phyloP scores from a whole-genome alignment of 1,139 yeast species.

The Blastobotrys elegans region DNA sequence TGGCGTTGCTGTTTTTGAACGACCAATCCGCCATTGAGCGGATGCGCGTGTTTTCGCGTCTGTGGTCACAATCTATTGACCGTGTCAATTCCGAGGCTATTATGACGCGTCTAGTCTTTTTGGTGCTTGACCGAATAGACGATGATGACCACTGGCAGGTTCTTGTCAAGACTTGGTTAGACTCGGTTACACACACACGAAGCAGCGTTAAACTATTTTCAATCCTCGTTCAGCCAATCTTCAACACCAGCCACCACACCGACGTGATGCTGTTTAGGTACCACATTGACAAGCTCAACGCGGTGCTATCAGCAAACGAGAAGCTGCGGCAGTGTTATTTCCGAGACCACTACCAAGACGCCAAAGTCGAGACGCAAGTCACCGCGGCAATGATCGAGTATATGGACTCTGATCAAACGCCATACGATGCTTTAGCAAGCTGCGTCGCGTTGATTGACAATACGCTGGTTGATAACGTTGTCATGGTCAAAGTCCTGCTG shows the following conservation, averaged over 20 bases:
- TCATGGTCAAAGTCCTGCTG: slow-evolving; percentile 7
- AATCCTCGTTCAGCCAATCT: slow-evolving; percentile 48
- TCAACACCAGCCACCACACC: slow-evolving; percentile 34
- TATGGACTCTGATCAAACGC: background rate
- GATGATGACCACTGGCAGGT: slow-evolving; percentile 33
- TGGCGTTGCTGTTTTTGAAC: slow-evolving; percentile 32
- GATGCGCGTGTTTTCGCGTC: slow-evolving; percentile 32
- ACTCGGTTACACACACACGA: slow-evolving; percentile 48
- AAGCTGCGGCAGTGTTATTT: slow-evolving; percentile 25
- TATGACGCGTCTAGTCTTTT: slow-evolving; percentile 59
- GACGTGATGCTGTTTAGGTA: slow-evolving; percentile 60
- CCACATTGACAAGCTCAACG: slow-evolving; percentile 47
- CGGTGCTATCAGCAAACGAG: slow-evolving; percentile 45
- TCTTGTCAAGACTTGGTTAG: slow-evolving; percentile 55
- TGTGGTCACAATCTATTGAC: slow-evolving; percentile 42
- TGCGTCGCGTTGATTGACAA: slow-evolving; percentile 7
- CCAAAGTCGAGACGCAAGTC: slow-evolving; percentile 2
- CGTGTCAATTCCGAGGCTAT: slow-evolving; percentile 42
- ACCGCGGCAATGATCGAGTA: slow-evolving; percentile 1
- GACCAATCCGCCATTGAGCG: slow-evolving; percentile 11
- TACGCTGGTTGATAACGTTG: slow-evolving; percentile 6
- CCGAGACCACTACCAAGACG: slow-evolving; percentile 6
- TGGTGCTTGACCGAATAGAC: slow-evolving; percentile 57
- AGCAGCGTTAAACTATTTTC: slow-evolving; percentile 56
- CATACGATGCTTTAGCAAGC: background rate